Base-by-base conservation (phyloP, 768 basidiomycete species). In the Hygrophoropsis aurantiaca region DNA sequence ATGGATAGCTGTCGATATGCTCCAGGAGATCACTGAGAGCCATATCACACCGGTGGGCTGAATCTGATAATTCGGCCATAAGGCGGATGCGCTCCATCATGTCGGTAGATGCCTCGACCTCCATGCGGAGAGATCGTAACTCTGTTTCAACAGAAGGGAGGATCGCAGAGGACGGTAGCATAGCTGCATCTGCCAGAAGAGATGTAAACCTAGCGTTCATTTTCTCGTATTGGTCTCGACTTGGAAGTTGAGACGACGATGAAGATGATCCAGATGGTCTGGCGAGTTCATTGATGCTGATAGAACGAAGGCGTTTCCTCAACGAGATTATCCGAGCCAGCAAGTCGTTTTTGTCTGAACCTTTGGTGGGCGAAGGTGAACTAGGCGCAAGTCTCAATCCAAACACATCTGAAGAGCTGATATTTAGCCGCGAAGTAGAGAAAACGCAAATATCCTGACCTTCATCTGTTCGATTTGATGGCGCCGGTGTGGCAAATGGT, bases 1-100 rank as follows among this genome's bases (percentile, higher is more conserved):
- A 75, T 8, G 91, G 90, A 58, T 83, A 92, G 56, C 86, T 90
- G 61, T 94, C 91, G 44, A 92, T 74, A 57, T 92, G 88, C 57
- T 92, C 88, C 38, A 94, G 70, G 4, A 94, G 72, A 62, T 93
- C 89, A 56, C 91, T 94, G 36, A 93, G 72, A 18, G 83, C 80
- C n/a, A 73, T 69, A 60, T 94, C 91, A 54, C 88, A 90, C 16
- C 61, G 59, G 21, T 72, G 72, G 8, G 85, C 62, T 27, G 70
- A 58, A 18, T 72, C 65, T 5, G 73, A 65, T 40, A 92, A 67
- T n/a, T 71, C 66, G 9, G 75, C 78, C n/a, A 94, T 67, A 30
- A 66, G 67, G 42, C 77, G 67, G 20, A 90, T 61, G 36, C 73
- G 74, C 25, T 72, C 66, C 58, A 89, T 64, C 38, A 82, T 58